These are phyloP conservation scores for Erucastrum elatum DNA, from an alignment of 345 rosid species.

Conservation along the genomic window DNA sequence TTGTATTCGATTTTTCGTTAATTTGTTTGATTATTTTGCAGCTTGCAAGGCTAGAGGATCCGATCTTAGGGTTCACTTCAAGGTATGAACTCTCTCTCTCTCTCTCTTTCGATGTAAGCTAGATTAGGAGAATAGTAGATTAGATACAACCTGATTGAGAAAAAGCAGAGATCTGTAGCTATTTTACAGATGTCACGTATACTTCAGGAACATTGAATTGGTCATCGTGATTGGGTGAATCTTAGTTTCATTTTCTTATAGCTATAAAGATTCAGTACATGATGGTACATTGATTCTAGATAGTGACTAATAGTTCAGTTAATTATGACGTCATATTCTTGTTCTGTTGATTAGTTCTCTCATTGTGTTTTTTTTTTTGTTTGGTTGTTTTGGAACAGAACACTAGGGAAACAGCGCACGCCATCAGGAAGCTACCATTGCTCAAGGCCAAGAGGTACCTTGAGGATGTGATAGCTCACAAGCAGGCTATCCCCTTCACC, in stretches of 20 bases:
- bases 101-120: not conserved
- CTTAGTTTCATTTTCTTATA: slow-evolving; percentile 41
- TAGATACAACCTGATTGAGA: slow-evolving; percentile 48
- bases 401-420: slow-evolving; percentile 88
- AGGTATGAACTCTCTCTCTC: slow-evolving; percentile 43
- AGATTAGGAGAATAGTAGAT: not conserved
- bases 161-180: slow-evolving; percentile 62
- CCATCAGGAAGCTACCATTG: slow-evolving; percentile 84
- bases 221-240: slow-evolving; percentile 66
- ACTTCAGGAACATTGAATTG: slow-evolving; percentile 55
- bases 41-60: slow-evolving; percentile 98
- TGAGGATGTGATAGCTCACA: slow-evolving; percentile 95
- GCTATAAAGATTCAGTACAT: slow-evolving; percentile 58
- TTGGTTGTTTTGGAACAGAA: slow-evolving; percentile 44
- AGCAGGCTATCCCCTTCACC: slow-evolving; percentile 99
- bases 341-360: slow-evolving; percentile 1
- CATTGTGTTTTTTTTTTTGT: not conserved
- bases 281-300: slow-evolving; percentile 43
- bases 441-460: slow-evolving; percentile 89
- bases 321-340: slow-evolving; percentile 44
- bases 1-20: not conserved
- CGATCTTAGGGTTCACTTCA: slow-evolving; percentile 94
- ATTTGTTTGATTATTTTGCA: slow-evolving; percentile 27
- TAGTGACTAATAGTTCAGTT: slow-evolving; percentile 52
- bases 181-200: slow-evolving; percentile 53